Evolutionary conservation across 768 basidiomycete species (phyloP), one percentile per base, ranked within the genome.

Genomic region (Lactarius hatsudake): DNA sequence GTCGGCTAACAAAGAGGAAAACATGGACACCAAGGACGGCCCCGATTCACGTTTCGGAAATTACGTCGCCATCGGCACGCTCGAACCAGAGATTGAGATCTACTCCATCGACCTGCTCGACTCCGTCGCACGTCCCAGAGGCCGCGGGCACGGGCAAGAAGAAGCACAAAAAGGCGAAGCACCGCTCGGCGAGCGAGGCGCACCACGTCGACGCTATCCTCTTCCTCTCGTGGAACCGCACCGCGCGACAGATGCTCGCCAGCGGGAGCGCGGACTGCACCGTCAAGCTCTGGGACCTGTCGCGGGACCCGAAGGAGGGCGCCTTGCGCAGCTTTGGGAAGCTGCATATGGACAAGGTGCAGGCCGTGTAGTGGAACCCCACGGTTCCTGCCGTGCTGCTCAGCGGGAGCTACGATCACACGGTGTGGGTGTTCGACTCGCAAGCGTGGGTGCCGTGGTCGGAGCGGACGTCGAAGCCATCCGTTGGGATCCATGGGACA

Each of bases 71-170:
- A 95, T 99, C 23, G 97, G 96, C 15, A 96, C 95, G 2, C 86
- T 98, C 63, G 96, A 98, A 71, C 96, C 97, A 28, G 94, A 96
- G 74, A 98, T 99, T 69, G 97, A 99, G 78, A 96, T 99, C 72
- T 99, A 96, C 94, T 96, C 94, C 18, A 82, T 98, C 60, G 96
- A 98, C 75, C 83, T 90, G 40, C 83, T 99, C 57, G 96, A 99
- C 73, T 88, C 93, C 23, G 89, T 98, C 82, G 18, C 93, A 93
- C 73, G 79, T 93, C 5, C 91, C 92, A 0, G 81, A 82, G 7
- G 88, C 93, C 1, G 83, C 86, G 0, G 95, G 94, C n/a, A 96
- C 92, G 2, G 96, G 95, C 23, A 98, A 98, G 81, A 98, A 98
- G 79, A 97, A 97, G 82, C 86, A 87, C 73, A 96, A 94, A 77